Base-by-base conservation (phyloP, 2,329 filamentous ascomycete genomes). In the Endothia cerciana region DNA sequence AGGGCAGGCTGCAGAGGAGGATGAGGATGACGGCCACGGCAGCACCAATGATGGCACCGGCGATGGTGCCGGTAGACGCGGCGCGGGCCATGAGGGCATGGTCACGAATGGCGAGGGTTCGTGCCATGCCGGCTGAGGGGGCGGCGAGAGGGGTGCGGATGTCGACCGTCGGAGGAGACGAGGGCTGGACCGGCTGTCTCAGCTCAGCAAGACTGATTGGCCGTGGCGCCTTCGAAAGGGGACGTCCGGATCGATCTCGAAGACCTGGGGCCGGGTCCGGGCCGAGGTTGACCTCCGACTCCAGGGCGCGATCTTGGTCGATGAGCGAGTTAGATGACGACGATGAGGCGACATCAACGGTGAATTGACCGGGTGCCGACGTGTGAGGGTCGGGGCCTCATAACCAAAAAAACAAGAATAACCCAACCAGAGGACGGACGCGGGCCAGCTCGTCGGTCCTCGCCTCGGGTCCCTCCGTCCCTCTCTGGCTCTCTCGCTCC, bases 1-100 rank as follows among this genome's bases (percentile, higher is more conserved):
- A 74, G 17, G 76, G 76, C 15, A 76, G 68, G 47, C 71, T 55
- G 63, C 76, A 74, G 30, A 78, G 65, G 28, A 76, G 68, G 43
- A 78, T 69, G 62, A 77, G 59, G 22, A 71, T 63, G 60, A 70
- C 70, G 62, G 72, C 77, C 38, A 73, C 66, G 22, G 75, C 71
- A 38, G 70, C 71, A n/a, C 75, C 77, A 63, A 78, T 69, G 65
- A 74, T 73, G 64, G 72, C 73, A 57, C 76, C 77, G 47, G 75
- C 77, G 58, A 78, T 75, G 66, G 70, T 72, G 61, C 77, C 75
- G 19, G 65, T 51, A 19, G 67, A 65, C 25, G 56, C 56, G 15
- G 36, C 59, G 59, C 67, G 65, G 40, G 65, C 65, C 67, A 67
- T 62, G 67, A 69, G 57, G 49, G 63, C 66, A 65, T 68, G 66